A percentile compares a stretch with the other conserved stretches of the same genome.
These are phyloP conservation scores for Penicillium angulare DNA, from an alignment of 495 filamentous ascomycete species.

Conservation along the genomic window DNA sequence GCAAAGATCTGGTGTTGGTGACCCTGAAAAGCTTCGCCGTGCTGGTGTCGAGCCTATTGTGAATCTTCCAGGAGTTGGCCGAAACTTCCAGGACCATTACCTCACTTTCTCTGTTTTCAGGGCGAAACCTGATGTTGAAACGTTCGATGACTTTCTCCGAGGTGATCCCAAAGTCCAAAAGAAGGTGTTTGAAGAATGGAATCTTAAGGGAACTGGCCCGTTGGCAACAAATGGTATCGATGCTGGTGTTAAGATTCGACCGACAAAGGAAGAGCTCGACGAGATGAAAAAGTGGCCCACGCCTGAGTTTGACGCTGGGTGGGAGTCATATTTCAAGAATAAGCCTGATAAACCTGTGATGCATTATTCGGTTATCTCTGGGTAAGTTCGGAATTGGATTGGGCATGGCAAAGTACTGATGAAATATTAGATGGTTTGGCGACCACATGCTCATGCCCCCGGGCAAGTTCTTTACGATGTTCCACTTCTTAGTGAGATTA, in stretches of 20 bases:
- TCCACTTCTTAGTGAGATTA: slow-evolving; percentile 66
- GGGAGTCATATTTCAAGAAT: slow-evolving; percentile 81
- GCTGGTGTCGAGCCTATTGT: slow-evolving; percentile 72
- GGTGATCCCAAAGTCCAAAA: slow-evolving; percentile 70
- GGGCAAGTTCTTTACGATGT: slow-evolving; percentile 86
- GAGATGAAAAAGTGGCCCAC: slow-evolving; percentile 66
- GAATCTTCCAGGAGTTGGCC: slow-evolving; percentile 75
- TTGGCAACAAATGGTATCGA: slow-evolving; percentile 85
- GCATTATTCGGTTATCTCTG: slow-evolving; percentile 72
- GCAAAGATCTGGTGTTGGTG: slow-evolving; percentile 67
- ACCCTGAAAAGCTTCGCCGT: slow-evolving; percentile 69
- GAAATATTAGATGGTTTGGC: slow-evolving; percentile 41
- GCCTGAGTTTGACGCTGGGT: slow-evolving; percentile 63
- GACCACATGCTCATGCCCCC: slow-evolving; percentile 73
- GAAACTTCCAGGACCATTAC: slow-evolving; percentile 86
- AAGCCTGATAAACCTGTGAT: slow-evolving; percentile 86
- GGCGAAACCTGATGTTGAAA: slow-evolving; percentile 74
- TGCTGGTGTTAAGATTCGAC: slow-evolving; percentile 76
- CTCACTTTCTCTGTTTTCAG: slow-evolving; percentile 74
- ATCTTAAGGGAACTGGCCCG: slow-evolving; percentile 74
- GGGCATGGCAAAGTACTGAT: too few relatives aligned
- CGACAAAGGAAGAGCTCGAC: slow-evolving; percentile 65
- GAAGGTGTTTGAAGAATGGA: slow-evolving; percentile 72
- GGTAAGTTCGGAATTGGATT: too few relatives aligned
- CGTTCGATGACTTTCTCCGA: slow-evolving; percentile 78